Evolutionary conservation across 129 eudicot species (phyloP).

Genomic region (Rutidosis leptorrhynchoides): DNA sequence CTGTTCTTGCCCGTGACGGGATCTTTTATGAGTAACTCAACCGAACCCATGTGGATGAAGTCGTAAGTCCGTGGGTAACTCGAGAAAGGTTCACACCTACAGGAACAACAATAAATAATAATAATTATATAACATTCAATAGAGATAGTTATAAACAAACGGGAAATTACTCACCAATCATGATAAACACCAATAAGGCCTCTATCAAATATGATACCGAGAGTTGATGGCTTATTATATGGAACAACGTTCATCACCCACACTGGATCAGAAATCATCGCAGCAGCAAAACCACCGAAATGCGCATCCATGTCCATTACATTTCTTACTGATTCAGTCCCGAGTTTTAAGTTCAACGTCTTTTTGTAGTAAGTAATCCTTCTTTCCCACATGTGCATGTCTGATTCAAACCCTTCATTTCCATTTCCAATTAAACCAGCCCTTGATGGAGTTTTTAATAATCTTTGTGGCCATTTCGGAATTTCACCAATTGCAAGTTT

Average conservation of each 20-base stretch:
- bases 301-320: constrained; percentile 93
- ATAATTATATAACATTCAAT: not conserved
- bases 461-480: constrained; percentile 88
- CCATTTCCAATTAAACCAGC: constrained; percentile 52
- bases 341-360: constrained; percentile 67
- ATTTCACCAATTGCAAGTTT: constrained; percentile 70
- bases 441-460: constrained; percentile 65
- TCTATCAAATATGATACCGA: constrained; percentile 76
- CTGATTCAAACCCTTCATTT: constrained; percentile 65
- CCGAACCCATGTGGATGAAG: constrained; percentile 61
- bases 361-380: constrained; percentile 75
- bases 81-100: constrained; percentile 97
- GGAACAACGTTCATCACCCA: constrained; percentile 99
- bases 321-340: constrained; percentile 74
- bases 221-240: constrained; percentile 57
- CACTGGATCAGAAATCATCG: constrained; percentile 70
- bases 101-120: constrained; percentile 3
- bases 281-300: constrained; percentile 95
- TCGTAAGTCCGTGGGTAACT: constrained; percentile 94
- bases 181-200: constrained; percentile 92
- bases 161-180: constrained; percentile 74
- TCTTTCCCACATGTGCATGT: constrained; percentile 66
- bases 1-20: constrained; percentile 58
- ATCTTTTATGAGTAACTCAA: constrained; percentile 70
- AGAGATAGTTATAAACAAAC: not conserved